Base-by-base conservation (phyloP, 257 asterid genomes). In the Solanum clarkiae region DNA sequence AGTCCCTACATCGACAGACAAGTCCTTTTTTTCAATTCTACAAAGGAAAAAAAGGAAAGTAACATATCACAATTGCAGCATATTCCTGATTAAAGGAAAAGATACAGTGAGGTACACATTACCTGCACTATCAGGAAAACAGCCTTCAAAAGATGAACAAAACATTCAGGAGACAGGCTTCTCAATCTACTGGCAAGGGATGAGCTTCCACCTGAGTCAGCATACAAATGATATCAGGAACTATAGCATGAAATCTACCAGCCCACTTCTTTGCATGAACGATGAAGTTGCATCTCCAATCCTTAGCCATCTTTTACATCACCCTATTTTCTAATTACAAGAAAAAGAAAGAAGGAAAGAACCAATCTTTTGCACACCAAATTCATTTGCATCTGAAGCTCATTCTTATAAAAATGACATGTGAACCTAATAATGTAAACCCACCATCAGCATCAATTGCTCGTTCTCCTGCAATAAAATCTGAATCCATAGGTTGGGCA, bases 71-170 rank as follows among this genome's bases (percentile, higher is more conserved):
- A 8, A 70, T 69, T 17, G 53, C 79, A 69, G 79, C 54, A 40
- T 42, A 70, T 18, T 18, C 53, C 16, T 16, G 29, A 18, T 40
- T 40, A 16, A 70, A 70, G 29, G 42, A 87, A 85, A 57, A 75
- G 81, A 77, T 36, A 44, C 88, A 70, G 54, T 75, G 81, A 87
- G 86, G 89, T 87, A 86, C 88, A 91, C 95, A 88, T 94, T 96
- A 97, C 99, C 98, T 91, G 98, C 86, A 97, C 98, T 81, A 93
- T 92, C 89, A 89, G 91, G 89, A 97, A 97, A 87, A 97, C 90
- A 86, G 92, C 97, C 89, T 91, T 92, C 92, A 97, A 83, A 87
- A 97, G 98, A 88, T 92, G 95, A 88, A 95, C 92, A 89, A 97
- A 97, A 88, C 97, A 86, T 86, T 95, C 98, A 70, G 98, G 94